phyloP scores from a whole-genome alignment of 441 rosid genomes.

The Mallotus repandus region DNA sequence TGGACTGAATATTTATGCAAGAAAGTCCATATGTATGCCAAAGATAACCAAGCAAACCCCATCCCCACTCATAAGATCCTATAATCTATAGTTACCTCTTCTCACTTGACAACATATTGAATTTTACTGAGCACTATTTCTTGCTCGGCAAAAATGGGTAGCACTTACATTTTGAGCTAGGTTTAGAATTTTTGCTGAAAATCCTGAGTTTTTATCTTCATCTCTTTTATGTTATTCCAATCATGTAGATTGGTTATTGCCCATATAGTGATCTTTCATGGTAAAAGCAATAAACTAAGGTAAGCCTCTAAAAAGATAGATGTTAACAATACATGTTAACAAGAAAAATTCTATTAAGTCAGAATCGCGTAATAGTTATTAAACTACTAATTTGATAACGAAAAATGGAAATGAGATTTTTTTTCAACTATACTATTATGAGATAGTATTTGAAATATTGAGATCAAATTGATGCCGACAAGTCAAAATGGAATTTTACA shows the following conservation, averaged over 20 bases:
- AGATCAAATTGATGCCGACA: constrained; percentile 17
- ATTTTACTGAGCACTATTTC: constrained; percentile 16
- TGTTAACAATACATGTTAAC: not conserved
- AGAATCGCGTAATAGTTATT: too few species aligned
- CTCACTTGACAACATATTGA: constrained; percentile 12
- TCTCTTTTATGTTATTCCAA: not conserved
- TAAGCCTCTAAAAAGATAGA: not conserved
- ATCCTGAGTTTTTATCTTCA: not conserved
- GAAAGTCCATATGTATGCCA: constrained; percentile 4
- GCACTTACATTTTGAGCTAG: not conserved
- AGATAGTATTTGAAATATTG: not conserved
- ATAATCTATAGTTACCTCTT: constrained; percentile 21
- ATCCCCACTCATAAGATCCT: constrained; percentile 18
- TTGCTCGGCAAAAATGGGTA: constrained; percentile 9
- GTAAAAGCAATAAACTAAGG: not conserved
- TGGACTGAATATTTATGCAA: not conserved
- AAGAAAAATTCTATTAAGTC: too few species aligned
- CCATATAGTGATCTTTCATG: not conserved
- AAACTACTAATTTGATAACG: too few species aligned
- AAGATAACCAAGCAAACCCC: constrained; percentile 21
- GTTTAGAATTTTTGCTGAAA: not conserved
- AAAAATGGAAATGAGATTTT: not conserved
- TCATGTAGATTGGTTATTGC: constrained; percentile 3
- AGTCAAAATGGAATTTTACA: constrained; percentile 5
- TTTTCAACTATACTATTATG: not conserved